These are phyloP conservation scores for Cladosporium sphaerospermum DNA, from an alignment of 2,329 filamentous ascomycete species.

Conservation along the genomic window DNA sequence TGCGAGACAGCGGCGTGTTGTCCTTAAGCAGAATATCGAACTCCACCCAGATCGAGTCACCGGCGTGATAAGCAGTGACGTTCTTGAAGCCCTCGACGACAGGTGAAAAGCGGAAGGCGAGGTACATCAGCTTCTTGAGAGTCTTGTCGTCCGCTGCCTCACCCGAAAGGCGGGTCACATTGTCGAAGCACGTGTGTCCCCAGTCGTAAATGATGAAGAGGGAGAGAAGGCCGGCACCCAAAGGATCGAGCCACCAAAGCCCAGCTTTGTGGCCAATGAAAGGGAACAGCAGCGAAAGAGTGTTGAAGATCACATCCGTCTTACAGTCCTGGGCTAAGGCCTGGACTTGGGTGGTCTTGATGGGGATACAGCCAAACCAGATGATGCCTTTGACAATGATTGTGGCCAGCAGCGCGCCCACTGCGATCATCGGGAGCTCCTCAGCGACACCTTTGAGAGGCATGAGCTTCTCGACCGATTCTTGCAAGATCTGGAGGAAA, in stretches of 20 bases:
- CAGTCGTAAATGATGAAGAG: constrained; percentile 65
- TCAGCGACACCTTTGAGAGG: constrained; percentile 45
- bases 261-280: constrained; percentile 53
- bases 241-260: constrained; percentile 62
- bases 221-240: constrained; percentile 57
- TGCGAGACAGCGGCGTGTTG: constrained; percentile 45
- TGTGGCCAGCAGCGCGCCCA: constrained; percentile 52
- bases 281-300: constrained; percentile 56
- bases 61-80: constrained; percentile 52
- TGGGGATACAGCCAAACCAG: constrained; percentile 52
- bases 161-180: constrained; percentile 55
- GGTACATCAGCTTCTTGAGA: constrained; percentile 52
- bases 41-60: constrained; percentile 58
- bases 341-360: constrained; percentile 60
- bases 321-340: constrained; percentile 59
- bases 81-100: constrained; percentile 33
- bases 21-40: constrained; percentile 54
- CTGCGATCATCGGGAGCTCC: constrained; percentile 47
- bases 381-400: constrained; percentile 55
- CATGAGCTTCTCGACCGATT: constrained; percentile 53
- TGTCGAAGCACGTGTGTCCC: constrained; percentile 55
- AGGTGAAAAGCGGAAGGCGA: constrained; percentile 44
- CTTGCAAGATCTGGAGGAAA: constrained; percentile 55
- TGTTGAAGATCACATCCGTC: constrained; percentile 60
- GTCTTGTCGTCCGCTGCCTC: constrained; percentile 48